phyloP scores from a whole-genome alignment of 192 early-diverging fungal species.

The Coemansia sp. region DNA sequence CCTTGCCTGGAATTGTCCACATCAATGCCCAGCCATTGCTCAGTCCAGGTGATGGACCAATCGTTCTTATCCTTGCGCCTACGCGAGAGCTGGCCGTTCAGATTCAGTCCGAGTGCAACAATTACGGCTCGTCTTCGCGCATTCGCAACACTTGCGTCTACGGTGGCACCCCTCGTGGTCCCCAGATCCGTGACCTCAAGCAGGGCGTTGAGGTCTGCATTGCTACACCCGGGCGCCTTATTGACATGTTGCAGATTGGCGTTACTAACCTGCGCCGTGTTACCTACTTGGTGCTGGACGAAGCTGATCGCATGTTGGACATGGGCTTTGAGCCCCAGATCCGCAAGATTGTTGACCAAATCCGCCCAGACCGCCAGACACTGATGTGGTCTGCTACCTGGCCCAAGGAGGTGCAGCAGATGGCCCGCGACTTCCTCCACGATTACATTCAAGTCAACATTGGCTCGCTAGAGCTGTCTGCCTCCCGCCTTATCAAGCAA shows the following conservation, averaged over 20 bases:
- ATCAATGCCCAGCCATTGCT: conserved; percentile 96
- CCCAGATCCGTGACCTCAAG: conserved; percentile 82
- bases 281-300: conserved; percentile 96
- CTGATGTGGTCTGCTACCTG: conserved; percentile 99
- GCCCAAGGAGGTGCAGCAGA: conserved; percentile 92
- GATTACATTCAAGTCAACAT: conserved; percentile 98
- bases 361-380: conserved; percentile 96
- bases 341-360: conserved; percentile 95
- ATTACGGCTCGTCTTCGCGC: conserved; percentile 83
- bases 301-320: conserved; percentile 99
- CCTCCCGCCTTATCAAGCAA: conserved; percentile 90
- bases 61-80: conserved; percentile 93
- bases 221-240: conserved; percentile 96
- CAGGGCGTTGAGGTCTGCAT: conserved; percentile 94
- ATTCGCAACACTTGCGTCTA: conserved; percentile 96
- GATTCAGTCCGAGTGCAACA: conserved; percentile 92
- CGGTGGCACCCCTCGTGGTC: conserved; percentile 89
- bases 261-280: conserved; percentile 91
- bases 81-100: conserved; percentile 97
- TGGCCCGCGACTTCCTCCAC: conserved; percentile 86
- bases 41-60: conserved; percentile 90
- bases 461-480: conserved; percentile 89
- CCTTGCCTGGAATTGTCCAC: conserved; percentile 93
- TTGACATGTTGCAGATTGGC: conserved; percentile 90
- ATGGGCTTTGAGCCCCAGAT: conserved; percentile 99